A percentile compares a stretch with the other conserved stretches of the same genome.
Conservation (phyloP, 1,139 yeast species). For the Candida neerlandica region DNA sequence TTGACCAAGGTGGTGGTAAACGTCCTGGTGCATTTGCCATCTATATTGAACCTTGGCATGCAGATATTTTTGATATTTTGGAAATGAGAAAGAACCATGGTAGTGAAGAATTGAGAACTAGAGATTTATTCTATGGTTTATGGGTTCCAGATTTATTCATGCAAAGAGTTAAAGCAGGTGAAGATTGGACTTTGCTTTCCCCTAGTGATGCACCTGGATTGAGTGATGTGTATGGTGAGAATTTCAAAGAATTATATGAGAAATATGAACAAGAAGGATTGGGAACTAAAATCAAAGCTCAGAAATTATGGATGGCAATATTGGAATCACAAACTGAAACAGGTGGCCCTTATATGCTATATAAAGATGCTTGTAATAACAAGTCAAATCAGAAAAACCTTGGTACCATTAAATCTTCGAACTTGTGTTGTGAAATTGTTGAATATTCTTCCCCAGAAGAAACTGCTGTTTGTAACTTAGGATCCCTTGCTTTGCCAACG, state of each 20-base stretch:
- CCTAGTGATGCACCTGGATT: slow-evolving; percentile 56
- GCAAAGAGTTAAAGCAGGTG: slow-evolving; percentile 52
- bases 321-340: slow-evolving; percentile 61
- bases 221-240: slow-evolving; percentile 51
- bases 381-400: slow-evolving; percentile 58
- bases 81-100: slow-evolving; percentile 59
- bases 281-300: slow-evolving; percentile 47
- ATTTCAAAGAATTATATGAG: slow-evolving; percentile 47
- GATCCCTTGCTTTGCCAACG: slow-evolving; percentile 54
- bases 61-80: slow-evolving; percentile 54
- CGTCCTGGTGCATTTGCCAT: slow-evolving; percentile 67
- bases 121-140: slow-evolving; percentile 59
- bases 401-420: slow-evolving; percentile 59
- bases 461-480: slow-evolving; percentile 60
- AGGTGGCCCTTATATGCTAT: slow-evolving; percentile 61
- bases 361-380: slow-evolving; percentile 57
- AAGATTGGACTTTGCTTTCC: slow-evolving; percentile 58
- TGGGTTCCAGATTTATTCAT: slow-evolving; percentile 65
- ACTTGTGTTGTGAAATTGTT: slow-evolving; percentile 59
- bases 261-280: slow-evolving; percentile 48
- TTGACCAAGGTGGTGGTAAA: slow-evolving; percentile 65
- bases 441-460: slow-evolving; percentile 58
- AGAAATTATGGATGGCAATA: slow-evolving; percentile 55
- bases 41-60: slow-evolving; percentile 65
- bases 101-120: slow-evolving; percentile 56